Conservation (phyloP, 768 basidiomycete species). For the Tulasnella sp. region DNA sequence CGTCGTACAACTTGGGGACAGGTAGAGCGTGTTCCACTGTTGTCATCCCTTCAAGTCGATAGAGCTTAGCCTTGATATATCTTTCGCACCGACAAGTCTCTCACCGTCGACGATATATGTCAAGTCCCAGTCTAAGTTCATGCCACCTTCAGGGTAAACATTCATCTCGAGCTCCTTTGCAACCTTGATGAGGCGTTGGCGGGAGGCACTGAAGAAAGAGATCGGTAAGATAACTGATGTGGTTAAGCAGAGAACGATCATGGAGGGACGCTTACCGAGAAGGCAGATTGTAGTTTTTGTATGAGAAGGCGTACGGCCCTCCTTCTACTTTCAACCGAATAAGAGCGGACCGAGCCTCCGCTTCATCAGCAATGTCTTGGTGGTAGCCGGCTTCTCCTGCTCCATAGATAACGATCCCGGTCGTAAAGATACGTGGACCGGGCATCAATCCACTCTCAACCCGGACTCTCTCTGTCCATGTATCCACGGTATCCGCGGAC, state of each 20-base stretch:
- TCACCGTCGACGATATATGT: conserved; percentile 69
- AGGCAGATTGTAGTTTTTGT: conserved; percentile 69
- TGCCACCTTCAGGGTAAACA: conserved; percentile 33
- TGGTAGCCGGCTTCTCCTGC: conserved; percentile 36
- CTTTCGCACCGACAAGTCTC: conserved; percentile 5
- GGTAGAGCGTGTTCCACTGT: conserved; percentile 64
- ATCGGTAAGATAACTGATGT: not conserved
- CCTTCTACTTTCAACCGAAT: conserved; percentile 61
- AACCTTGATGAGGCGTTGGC: conserved; percentile 8
- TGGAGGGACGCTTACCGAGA: conserved; percentile 39
- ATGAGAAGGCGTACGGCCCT: conserved; percentile 56
- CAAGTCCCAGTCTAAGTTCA: conserved; percentile 70
- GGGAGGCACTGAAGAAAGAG: not conserved
- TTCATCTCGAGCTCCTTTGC: conserved; percentile 7
- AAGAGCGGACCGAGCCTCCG: conserved; percentile 54
- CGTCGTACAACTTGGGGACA: conserved; percentile 52
- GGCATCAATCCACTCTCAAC: conserved; percentile 56
- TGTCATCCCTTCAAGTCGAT: conserved; percentile 54
- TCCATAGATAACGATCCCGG: conserved; percentile 54
- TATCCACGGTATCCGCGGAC: conserved; percentile 48
- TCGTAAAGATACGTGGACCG: conserved; percentile 63
- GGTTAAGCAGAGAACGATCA: not conserved
- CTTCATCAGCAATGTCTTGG: conserved; percentile 50
- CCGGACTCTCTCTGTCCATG: conserved; percentile 53
- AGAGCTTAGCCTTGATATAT: not conserved